A percentile compares a stretch with the other conserved stretches of the same genome.
Evolutionary conservation across 1,139 yeast species (phyloP).

Genomic region (Hansenula sp.): DNA sequence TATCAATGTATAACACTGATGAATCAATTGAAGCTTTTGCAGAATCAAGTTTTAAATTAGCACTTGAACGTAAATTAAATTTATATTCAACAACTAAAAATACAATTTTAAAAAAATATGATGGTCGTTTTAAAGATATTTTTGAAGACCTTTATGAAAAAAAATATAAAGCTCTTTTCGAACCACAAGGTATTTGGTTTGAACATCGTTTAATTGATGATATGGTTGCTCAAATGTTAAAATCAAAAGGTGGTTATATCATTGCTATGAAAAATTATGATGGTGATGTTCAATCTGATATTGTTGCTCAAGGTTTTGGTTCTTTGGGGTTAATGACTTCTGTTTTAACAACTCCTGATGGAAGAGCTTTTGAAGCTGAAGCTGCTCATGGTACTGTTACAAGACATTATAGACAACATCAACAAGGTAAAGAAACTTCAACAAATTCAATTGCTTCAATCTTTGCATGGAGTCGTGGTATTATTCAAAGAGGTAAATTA

Average conservation of each 20-base stretch:
- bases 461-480: conserved; percentile 85
- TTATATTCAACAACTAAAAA: conserved; percentile 73
- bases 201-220: conserved; percentile 84
- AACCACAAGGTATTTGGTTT: conserved; percentile 65
- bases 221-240: conserved; percentile 87
- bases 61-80: conserved; percentile 60
- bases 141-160: conserved; percentile 62
- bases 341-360: conserved; percentile 80
- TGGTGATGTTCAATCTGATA: conserved; percentile 83
- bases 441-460: conserved; percentile 84
- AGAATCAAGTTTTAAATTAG: conserved; percentile 72
- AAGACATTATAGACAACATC: conserved; percentile 81
- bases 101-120: conserved; percentile 77
- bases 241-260: conserved; percentile 78
- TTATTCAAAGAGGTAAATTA: conserved; percentile 74
- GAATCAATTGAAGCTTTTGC: conserved; percentile 79
- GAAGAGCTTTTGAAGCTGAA: conserved; percentile 76
- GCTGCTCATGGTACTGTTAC: conserved; percentile 90
- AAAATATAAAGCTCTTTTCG: conserved; percentile 54
- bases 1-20: conserved; percentile 82
- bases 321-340: conserved; percentile 84
- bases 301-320: conserved; percentile 85
- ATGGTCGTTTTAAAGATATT: conserved; percentile 78
- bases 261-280: conserved; percentile 84
- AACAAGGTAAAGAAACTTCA: conserved; percentile 79